Percentiles rank a stretch among this genome's conserved stretches.
phyloP scores from a whole-genome alignment of 2,329 filamentous ascomycete genomes.

The Aspergillus ochraceoroseus region DNA sequence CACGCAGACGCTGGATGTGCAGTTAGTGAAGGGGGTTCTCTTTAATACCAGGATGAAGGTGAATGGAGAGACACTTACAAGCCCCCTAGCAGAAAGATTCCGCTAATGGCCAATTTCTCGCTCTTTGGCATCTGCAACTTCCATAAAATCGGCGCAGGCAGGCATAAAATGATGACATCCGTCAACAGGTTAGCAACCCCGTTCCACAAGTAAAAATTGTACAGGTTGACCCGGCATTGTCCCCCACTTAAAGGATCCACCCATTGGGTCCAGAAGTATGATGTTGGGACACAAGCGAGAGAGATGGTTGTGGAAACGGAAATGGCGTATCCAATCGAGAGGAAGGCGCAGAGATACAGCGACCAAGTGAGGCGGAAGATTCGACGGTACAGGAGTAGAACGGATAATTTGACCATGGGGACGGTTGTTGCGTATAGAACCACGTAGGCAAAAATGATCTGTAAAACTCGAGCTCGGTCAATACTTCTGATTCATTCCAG shows the following conservation, averaged over 20 bases:
- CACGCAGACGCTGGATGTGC: constrained; percentile 17
- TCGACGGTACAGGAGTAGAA: constrained; percentile 21
- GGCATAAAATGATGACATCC: constrained; percentile 18
- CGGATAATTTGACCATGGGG: constrained; percentile 19
- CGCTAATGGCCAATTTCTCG: constrained; percentile 15
- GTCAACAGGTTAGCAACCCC: constrained; percentile 18
- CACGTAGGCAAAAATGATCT: constrained; percentile 19
- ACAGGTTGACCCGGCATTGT: constrained; percentile 12
- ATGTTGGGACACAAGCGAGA: constrained; percentile 13
- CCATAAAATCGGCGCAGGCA: constrained; percentile 21
- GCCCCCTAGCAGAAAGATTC: constrained; percentile 20
- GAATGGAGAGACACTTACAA: constrained; percentile 15
- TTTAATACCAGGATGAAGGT: too few species aligned
- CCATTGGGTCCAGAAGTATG: constrained; percentile 20
- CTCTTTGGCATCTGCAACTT: constrained; percentile 14
- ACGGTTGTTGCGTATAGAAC: constrained; percentile 16
- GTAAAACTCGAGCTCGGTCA: too few species aligned
- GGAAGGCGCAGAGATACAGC: constrained; percentile 16
- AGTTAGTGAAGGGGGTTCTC: background rate
- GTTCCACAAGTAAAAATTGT: constrained; percentile 19
- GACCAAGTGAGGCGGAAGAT: constrained; percentile 18
- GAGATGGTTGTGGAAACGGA: constrained; percentile 11
- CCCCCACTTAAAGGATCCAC: constrained; percentile 13
- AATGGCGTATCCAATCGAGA: constrained; percentile 16
- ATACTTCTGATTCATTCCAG: too few species aligned